Conservation (phyloP, 2,329 filamentous ascomycete species). For the Penicillium sp. region DNA sequence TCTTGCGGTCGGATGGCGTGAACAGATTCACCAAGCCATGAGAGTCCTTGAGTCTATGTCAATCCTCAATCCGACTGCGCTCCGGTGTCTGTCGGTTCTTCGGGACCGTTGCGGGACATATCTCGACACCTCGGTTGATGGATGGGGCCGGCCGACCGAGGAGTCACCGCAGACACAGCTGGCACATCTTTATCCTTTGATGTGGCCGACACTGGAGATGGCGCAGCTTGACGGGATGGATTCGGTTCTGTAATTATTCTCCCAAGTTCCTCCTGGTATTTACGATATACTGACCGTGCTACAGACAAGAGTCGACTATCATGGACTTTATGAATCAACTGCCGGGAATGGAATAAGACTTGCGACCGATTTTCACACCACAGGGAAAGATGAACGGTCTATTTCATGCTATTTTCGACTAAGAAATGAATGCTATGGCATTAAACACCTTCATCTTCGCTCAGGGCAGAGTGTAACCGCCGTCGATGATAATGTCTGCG, state of each 20-base stretch:
- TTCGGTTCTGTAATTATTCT: conserved; percentile 10
- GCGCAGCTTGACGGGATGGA: conserved; percentile 14
- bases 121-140: conserved; percentile 12
- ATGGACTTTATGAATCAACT: conserved; percentile 20
- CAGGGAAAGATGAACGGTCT: neutral
- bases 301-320: conserved; percentile 17
- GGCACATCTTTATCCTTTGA: conserved; percentile 22
- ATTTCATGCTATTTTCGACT: neutral
- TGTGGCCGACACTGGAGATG: conserved; percentile 23
- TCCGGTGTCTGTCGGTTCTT: conserved; percentile 17
- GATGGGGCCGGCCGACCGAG: conserved; percentile 16
- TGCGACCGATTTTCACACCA: neutral
- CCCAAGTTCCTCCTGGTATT: no score
- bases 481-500: conserved; percentile 49
- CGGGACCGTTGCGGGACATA: conserved; percentile 18
- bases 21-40: conserved; percentile 18
- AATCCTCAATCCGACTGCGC: conserved; percentile 17
- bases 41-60: conserved; percentile 22
- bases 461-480: conserved; percentile 44
- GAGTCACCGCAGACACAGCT: conserved; percentile 26
- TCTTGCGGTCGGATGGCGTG: conserved; percentile 15
- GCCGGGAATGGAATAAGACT: conserved; percentile 1
- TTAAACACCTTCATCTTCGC: neutral
- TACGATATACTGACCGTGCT: neutral
- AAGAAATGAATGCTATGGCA: neutral